Percentiles rank a stretch among this genome's conserved stretches.
These are phyloP conservation scores for Penicillium sp. DNA, from an alignment of 2,329 filamentous ascomycete genomes.

Conservation along the genomic window DNA sequence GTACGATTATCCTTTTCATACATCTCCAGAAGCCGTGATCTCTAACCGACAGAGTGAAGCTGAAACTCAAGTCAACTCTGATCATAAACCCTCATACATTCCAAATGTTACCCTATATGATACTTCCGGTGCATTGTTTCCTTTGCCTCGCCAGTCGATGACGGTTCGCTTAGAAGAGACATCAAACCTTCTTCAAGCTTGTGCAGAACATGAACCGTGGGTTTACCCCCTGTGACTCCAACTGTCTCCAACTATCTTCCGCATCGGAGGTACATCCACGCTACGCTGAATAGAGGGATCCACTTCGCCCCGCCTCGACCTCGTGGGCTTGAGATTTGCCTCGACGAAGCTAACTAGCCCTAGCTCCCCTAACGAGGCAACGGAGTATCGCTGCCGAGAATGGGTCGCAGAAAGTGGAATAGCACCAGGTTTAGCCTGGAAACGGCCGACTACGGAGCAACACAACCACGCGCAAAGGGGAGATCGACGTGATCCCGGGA, in stretches of 20 bases:
- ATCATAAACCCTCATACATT: too few species aligned
- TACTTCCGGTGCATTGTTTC: too few species aligned
- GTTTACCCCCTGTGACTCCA: conserved; percentile 7
- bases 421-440: neutral
- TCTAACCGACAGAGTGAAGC: neutral
- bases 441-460: neutral
- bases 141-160: neutral
- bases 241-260: conserved; percentile 14
- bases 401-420: neutral
- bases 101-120: too few species aligned
- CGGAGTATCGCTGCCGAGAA: neutral
- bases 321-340: neutral
- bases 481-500: conserved; percentile 13
- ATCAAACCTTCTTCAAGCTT: neutral
- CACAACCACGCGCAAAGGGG: neutral
- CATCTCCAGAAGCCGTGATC: neutral
- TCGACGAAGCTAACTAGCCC: neutral
- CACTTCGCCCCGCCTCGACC: neutral
- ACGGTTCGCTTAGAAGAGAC: too few species aligned
- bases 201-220: conserved; percentile 14
- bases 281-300: neutral
- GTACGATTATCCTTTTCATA: neutral
- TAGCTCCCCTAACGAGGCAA: neutral
- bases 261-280: conserved; percentile 11
- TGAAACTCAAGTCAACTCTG: too few species aligned